Percentiles rank a stretch among this genome's conserved stretches.
Evolutionary conservation across 352 stramenopile species (phyloP).

Genomic region (Plasmopara viticola): DNA sequence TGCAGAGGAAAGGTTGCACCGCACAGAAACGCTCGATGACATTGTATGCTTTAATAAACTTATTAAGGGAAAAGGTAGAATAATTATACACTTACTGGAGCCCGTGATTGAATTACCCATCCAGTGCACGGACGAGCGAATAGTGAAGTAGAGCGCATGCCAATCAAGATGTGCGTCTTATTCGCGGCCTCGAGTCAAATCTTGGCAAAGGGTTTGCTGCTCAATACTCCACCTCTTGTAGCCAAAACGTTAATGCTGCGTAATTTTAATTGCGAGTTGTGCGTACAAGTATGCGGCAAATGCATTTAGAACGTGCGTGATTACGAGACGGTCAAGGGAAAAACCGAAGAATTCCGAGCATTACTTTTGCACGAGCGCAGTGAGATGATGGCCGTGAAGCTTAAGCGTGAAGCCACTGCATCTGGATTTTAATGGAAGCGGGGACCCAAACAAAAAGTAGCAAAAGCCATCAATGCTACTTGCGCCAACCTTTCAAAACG

Average conservation of each 20-base stretch:
- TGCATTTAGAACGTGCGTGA: conserved; percentile 76
- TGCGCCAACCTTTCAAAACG: conserved; percentile 25
- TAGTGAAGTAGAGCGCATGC: conserved; percentile 56
- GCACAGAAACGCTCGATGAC: conserved; percentile 64
- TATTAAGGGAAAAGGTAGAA: conserved; percentile 12
- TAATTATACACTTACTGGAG: conserved; percentile 58
- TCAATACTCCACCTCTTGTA: conserved; percentile 61
- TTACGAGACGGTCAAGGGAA: conserved; percentile 39
- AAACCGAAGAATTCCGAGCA: conserved; percentile 53
- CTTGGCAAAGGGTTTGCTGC: conserved; percentile 89
- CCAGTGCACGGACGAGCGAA: conserved; percentile 73
- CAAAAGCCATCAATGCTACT: conserved; percentile 10
- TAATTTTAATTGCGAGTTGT: conserved; percentile 55
- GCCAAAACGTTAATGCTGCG: conserved; percentile 65
- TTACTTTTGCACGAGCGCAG: conserved; percentile 39
- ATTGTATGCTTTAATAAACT: conserved; percentile 24
- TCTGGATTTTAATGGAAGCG: conserved; percentile 35
- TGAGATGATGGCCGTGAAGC: conserved; percentile 17
- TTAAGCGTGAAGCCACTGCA: conserved; percentile 24
- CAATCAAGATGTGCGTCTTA: conserved; percentile 83
- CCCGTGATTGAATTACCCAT: conserved; percentile 67
- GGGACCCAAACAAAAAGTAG: conserved; percentile 59
- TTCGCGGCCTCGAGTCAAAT: conserved; percentile 85
- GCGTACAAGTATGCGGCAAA: conserved; percentile 77
- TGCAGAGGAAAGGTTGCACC: conserved; percentile 38